phyloP scores from a whole-genome alignment of 805 yeast genomes.

The Candida hispaniensis region DNA sequence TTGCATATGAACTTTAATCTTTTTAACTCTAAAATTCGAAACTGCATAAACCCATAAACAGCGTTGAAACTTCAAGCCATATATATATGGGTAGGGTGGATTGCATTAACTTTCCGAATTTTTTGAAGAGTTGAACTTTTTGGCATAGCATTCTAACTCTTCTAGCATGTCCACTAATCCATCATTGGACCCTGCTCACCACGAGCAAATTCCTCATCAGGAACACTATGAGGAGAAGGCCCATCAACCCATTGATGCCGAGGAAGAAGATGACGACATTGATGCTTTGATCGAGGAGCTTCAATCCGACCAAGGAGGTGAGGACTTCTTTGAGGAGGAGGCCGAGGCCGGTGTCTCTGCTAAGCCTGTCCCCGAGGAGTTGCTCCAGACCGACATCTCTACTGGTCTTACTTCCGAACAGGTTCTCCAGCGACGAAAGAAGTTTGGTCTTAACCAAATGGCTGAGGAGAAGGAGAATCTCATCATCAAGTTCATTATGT shows the following conservation, averaged over 20 bases:
- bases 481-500: slow-evolving; percentile 68
- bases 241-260: slow-evolving; percentile 30
- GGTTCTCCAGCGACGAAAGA: slow-evolving; percentile 75
- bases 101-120: too few species aligned
- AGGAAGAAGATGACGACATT: slow-evolving; percentile 56
- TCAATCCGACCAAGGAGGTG: slow-evolving; percentile 51
- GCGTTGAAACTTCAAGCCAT: too few species aligned
- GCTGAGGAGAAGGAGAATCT: slow-evolving; percentile 77
- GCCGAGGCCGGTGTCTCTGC: slow-evolving; percentile 44
- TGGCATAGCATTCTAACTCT: too few species aligned
- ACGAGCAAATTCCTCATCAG: slow-evolving; percentile 15
- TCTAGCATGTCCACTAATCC: slow-evolving; percentile 17
- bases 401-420: slow-evolving; percentile 70
- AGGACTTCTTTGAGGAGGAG: slow-evolving; percentile 30
- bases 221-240: slow-evolving; percentile 32
- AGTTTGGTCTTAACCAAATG: slow-evolving; percentile 84
- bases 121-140: slow-evolving; percentile 1
- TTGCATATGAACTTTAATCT: too few species aligned
- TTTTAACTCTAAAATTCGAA: too few species aligned
- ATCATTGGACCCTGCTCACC: slow-evolving; percentile 16
- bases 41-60: too few species aligned
- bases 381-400: slow-evolving; percentile 70
- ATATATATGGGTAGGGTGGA: too few species aligned
- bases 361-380: slow-evolving; percentile 77
- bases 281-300: slow-evolving; percentile 51